Evolutionary conservation across 805 yeast genomes (phyloP).

Genomic region (Millerozyma acaciae): DNA sequence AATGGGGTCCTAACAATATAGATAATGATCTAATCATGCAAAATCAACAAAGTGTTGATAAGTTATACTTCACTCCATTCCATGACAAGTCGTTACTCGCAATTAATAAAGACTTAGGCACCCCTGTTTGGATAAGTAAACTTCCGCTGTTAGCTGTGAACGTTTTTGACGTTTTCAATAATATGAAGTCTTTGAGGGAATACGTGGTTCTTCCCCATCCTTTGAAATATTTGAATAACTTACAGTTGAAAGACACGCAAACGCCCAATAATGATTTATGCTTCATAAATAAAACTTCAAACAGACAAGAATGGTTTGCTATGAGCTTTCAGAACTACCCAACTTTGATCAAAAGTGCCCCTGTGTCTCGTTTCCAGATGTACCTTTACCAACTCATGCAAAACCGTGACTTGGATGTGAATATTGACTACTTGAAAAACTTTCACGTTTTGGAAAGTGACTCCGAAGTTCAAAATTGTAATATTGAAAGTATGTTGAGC

Average conservation of each 20-base stretch:
- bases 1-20: constrained; percentile 90
- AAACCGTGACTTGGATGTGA: constrained; percentile 13
- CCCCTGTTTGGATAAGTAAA: constrained; percentile 75
- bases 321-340: constrained; percentile 77
- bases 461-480: constrained; percentile 16
- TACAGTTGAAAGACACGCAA: constrained; percentile 19
- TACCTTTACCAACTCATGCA: constrained; percentile 25
- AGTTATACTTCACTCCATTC: constrained; percentile 76
- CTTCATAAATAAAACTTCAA: constrained; percentile 65
- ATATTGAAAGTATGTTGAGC: constrained; percentile 7
- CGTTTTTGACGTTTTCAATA: constrained; percentile 69
- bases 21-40: constrained; percentile 52
- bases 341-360: constrained; percentile 75
- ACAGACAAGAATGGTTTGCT: constrained; percentile 76
- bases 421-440: constrained; percentile 14
- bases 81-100: constrained; percentile 79
- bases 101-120: constrained; percentile 60
- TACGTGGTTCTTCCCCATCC: constrained; percentile 70
- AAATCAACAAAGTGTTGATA: constrained; percentile 58
- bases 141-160: constrained; percentile 69
- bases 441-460: constrained; percentile 14
- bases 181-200: constrained; percentile 15
- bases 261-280: constrained; percentile 34
- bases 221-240: constrained; percentile 37
- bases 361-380: constrained; percentile 59